Evolutionary conservation across 306 rosid genomes (phyloP).

Genomic region (Trichosanthes cucumerina): DNA sequence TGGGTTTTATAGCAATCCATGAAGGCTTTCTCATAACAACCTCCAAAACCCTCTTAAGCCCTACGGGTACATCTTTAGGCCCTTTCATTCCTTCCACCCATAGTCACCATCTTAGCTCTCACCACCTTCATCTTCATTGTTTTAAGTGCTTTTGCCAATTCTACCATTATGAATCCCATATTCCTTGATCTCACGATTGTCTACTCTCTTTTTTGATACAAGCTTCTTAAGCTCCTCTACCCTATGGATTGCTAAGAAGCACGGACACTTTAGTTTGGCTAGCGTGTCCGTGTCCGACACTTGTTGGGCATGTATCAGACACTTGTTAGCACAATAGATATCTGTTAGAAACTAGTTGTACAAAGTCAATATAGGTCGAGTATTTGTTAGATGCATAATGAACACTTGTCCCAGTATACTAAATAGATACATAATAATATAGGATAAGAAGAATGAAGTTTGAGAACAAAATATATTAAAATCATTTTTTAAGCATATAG

Average conservation of each 20-base stretch:
- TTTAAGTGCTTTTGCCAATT: conserved; percentile 28
- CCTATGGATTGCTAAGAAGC: conserved; percentile 38
- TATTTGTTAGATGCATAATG: no score
- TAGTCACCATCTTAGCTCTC: conserved; percentile 49
- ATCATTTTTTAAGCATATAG: no score
- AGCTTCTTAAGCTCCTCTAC: conserved; percentile 42
- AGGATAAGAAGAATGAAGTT: no score
- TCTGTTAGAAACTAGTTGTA: no score
- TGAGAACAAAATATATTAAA: no score
- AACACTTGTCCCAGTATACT: no score
- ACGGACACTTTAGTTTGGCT: no score
- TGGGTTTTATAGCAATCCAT: not conserved
- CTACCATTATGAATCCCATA: conserved; percentile 26
- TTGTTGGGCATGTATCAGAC: no score
- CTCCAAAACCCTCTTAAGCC: conserved; percentile 41
- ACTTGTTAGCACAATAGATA: no score
- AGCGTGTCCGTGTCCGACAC: no score
- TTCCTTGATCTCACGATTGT: conserved; percentile 7
- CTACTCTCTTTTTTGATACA: conserved; percentile 30
- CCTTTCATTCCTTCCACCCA: conserved; percentile 49
- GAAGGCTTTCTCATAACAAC: conserved; percentile 26
- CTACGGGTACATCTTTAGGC: conserved; percentile 8
- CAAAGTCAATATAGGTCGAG: no score
- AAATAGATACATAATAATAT: no score
- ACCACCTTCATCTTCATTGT: conserved; percentile 37